Evolutionary conservation across 306 rosid genomes (phyloP), one percentile per base, ranked within the genome.

Genomic region (Fragaria nilgerrensis): DNA sequence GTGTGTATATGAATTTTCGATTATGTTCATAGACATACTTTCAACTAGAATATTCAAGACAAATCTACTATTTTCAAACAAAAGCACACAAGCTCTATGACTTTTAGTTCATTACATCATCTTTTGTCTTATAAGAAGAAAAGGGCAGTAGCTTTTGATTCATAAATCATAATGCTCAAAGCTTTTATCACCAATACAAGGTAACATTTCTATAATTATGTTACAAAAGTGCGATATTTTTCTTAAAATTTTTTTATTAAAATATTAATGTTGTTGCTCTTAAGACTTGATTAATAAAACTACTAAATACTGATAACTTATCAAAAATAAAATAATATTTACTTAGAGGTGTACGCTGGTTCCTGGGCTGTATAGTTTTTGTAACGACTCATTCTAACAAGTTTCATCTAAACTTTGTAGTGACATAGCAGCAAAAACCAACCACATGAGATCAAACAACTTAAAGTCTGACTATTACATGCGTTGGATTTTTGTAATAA

Each of bases 401-500:
- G 36, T 32, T 1, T 27, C 5, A 32, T 32, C 36, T 32, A 32
- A 32, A 32, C 36, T 32, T 3, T 32, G 34, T 32, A 32, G 34
- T 32, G 34, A 32, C 34, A 32, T 32, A 32, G 36, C 36, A 32
- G 36, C 36, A 32, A 32, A 32, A 32, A 32, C 36, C 5, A 3
- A 32, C 5, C 36, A 32, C 36, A 32, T 32, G 29, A 22, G 52
- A 16, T 77, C 43, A 68, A 67, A 52, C 6, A 45, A 58, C 22
- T 44, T 19, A 58, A 69, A 17, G 62, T 23, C 49, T 36, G 68
- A 32, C 78, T 58, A n/a, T n/a, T n/a, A 15, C 74, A 41, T 23
- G 82, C 63, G 50, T 12, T 73, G 62, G 71, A 75, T 16, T 43
- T 41, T 27, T 48, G 20, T 39, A 22, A n/a, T 72, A 23, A 29